Evolutionary conservation across 192 early-diverging fungal species (phyloP), one percentile per base, ranked within the genome.

Genomic region (Backusella sp.): DNA sequence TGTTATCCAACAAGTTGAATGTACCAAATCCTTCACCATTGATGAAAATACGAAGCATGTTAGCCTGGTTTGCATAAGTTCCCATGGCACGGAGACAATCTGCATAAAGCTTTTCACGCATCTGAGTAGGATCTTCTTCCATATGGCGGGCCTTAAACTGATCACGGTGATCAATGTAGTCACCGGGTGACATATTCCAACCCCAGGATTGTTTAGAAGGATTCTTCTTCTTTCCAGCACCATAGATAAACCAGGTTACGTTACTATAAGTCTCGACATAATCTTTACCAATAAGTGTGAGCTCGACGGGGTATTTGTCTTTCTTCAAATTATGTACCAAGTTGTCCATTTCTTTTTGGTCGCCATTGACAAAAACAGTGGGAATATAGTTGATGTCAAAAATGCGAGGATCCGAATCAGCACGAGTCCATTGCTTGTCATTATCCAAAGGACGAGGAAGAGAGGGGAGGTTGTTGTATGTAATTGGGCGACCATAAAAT

Each of bases 121-220:
- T 84, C 72, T 86, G 85, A 35, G 85, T 86, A 34, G 85, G 85
- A 34, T 86, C 85, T 70, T 83, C 81, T 66, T 86, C 85, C 79
- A 83, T 82, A 34, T 86, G 83, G 41, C 85, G 83, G 52, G 82
- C 56, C 70, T 86, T 86, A 73, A 86, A 83, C 32, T 69, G 83
- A 66, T 70, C 74, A 15, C 85, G 83, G 15, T 71, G 65, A 69
- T 80, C 68, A 9, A 77, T 71, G 41, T 39, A 72, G 1, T 84
- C 62, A 1, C 79, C 80, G 3, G 28, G 19, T 19, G 79, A 35
- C 14, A 84, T 72, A 21, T 41, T 69, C 81, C 81, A 86, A 62
- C 77, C 77, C 85, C 85, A 86, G 41, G 81, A 83, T 75, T 86
- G 85, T 66, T 86, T 86, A 66, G 85, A 81, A 49, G 82, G 82